Conservation (phyloP, 2,329 filamentous ascomycete species). For the Cladosporium sp. region DNA sequence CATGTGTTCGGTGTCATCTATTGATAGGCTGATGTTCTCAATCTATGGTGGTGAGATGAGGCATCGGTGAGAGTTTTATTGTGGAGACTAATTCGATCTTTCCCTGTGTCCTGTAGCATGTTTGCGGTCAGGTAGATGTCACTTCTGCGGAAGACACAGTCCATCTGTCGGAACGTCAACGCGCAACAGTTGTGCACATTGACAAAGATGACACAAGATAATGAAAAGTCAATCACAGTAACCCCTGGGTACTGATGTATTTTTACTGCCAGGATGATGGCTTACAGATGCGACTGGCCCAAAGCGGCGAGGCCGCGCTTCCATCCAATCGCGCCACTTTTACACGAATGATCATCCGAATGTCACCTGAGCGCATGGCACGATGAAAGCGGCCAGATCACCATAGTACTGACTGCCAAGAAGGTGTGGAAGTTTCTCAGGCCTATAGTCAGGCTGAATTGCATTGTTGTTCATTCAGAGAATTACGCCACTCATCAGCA, state of each 20-base stretch:
- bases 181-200: too few species aligned
- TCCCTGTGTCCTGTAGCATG: too few species aligned
- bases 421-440: too few species aligned
- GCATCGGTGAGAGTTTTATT: too few species aligned
- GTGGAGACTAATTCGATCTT: too few species aligned
- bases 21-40: too few species aligned
- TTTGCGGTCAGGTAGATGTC: too few species aligned
- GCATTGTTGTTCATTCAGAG: neutral
- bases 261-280: neutral
- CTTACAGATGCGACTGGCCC: neutral
- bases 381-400: neutral
- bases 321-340: neutral
- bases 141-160: too few species aligned
- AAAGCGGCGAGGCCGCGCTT: neutral
- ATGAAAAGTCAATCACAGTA: neutral
- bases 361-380: neutral
- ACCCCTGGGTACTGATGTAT: neutral
- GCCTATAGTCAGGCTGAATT: neutral
- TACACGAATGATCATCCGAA: neutral
- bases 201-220: too few species aligned
- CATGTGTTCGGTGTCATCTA: too few species aligned
- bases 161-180: too few species aligned
- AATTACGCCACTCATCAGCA: neutral
- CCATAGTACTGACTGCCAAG: neutral
- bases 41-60: too few species aligned